Conservation (phyloP, 2,329 filamentous ascomycete species). For the Dactylellina haptotyla region DNA sequence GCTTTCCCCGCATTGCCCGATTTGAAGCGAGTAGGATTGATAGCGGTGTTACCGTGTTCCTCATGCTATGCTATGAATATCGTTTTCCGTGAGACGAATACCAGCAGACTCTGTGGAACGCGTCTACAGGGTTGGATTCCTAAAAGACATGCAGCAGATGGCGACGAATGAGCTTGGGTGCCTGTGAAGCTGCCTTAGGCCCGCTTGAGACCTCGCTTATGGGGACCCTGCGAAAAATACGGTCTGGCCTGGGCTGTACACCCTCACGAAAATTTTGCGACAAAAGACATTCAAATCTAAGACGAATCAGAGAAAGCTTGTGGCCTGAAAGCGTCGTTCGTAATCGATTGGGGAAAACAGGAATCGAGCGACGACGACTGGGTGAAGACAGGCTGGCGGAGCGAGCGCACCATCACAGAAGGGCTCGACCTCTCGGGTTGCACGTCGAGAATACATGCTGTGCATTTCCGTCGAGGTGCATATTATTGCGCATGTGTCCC, state of each 20-base stretch:
- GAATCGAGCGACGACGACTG: too few relatives aligned
- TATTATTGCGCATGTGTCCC: constrained; percentile 51
- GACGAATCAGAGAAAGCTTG: neutral
- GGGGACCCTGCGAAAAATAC: constrained; percentile 27
- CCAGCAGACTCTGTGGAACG: constrained; percentile 16
- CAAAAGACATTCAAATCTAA: neutral
- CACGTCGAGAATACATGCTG: constrained; percentile 25
- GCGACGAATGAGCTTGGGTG: constrained; percentile 22
- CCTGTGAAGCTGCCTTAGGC: constrained; percentile 39
- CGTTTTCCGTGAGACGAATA: neutral
- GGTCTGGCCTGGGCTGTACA: constrained; percentile 15
- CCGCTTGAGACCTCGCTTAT: constrained; percentile 25
- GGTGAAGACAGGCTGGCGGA: neutral
- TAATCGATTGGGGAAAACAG: constrained; percentile 20
- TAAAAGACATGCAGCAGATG: neutral
- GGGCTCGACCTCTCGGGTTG: constrained; percentile 39
- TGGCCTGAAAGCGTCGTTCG: constrained; percentile 17
- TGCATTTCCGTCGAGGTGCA: constrained; percentile 53
- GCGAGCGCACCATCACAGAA: neutral
- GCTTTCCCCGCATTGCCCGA: neutral
- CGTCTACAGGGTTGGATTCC: constrained; percentile 19
- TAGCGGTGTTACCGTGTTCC: neutral
- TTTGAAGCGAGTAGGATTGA: neutral
- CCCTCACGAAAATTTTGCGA: constrained; percentile 10
- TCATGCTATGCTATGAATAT: constrained; percentile 6